phyloP scores from a whole-genome alignment of 768 basidiomycete species.

The Pisolithus marmoratus region DNA sequence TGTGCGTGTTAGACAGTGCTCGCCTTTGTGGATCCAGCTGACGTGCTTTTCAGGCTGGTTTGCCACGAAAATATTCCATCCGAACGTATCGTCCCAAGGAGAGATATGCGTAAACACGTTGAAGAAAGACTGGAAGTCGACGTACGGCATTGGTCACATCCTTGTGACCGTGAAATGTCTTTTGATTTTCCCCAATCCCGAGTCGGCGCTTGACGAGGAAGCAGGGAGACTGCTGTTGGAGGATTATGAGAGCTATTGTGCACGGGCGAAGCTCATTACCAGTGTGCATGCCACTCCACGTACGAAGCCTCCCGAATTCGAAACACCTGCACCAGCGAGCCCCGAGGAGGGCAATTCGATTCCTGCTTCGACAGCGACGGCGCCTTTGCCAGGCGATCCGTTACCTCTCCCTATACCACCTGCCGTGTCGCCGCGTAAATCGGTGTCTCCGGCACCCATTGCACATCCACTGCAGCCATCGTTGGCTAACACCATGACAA shows the following conservation, averaged over 20 bases:
- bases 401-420: constrained; percentile 37
- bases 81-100: constrained; percentile 83
- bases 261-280: constrained; percentile 83
- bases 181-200: constrained; percentile 94
- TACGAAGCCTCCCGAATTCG: constrained; percentile 67
- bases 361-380: constrained; percentile 12
- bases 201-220: constrained; percentile 93
- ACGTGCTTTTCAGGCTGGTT: constrained; percentile 63
- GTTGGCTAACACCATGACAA: constrained; percentile 36
- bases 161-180: constrained; percentile 92
- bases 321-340: constrained; percentile 35
- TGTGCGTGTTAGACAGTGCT: constrained; percentile 46
- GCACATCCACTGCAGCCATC: constrained; percentile 33
- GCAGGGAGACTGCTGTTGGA: constrained; percentile 89
- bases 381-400: constrained; percentile 16
- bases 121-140: constrained; percentile 95
- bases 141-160: constrained; percentile 88
- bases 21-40: not conserved
- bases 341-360: constrained; percentile 12
- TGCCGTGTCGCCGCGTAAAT: constrained; percentile 37
- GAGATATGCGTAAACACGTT: constrained; percentile 97
- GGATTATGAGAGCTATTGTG: constrained; percentile 83
- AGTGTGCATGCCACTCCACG: constrained; percentile 87
- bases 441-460: constrained; percentile 36
- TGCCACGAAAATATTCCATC: constrained; percentile 93